These are phyloP conservation scores for Neonectria hederae DNA, from an alignment of 2,329 filamentous ascomycete species.

Conservation along the genomic window DNA sequence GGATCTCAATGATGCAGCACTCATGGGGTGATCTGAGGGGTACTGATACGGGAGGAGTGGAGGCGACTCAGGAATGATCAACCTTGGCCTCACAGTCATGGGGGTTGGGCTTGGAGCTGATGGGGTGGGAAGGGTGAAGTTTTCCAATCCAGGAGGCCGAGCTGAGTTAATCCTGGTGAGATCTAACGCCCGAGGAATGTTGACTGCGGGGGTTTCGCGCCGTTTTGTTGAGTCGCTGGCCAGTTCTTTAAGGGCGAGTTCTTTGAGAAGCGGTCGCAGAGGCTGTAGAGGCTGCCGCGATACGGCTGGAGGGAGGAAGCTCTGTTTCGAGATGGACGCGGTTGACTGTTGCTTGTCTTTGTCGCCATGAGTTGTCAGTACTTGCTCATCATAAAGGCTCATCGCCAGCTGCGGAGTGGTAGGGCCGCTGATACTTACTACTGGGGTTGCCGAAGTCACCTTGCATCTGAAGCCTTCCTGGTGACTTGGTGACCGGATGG, in stretches of 20 bases:
- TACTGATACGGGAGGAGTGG: slow-evolving; percentile 16
- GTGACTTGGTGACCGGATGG: neutral
- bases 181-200: slow-evolving; percentile 8
- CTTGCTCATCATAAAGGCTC: neutral
- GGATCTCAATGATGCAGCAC: slow-evolving; percentile 35
- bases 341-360: neutral
- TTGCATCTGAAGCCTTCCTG: neutral
- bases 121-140: slow-evolving; percentile 41
- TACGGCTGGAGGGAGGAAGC: neutral
- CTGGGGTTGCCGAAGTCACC: neutral
- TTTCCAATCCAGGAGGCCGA: slow-evolving; percentile 2
- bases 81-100: slow-evolving; percentile 40
- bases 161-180: neutral
- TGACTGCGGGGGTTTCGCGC: neutral
- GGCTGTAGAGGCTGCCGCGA: neutral
- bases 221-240: neutral
- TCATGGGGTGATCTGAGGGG: slow-evolving; percentile 17
- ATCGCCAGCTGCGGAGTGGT: neutral
- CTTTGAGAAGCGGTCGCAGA: neutral
- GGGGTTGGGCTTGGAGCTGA: slow-evolving; percentile 49
- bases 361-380: neutral
- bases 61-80: slow-evolving; percentile 34
- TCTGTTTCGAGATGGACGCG: neutral
- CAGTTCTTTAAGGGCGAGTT: neutral
- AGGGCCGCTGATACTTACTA: neutral